Conservation (phyloP, 805 yeast genomes). For the Candida caryicola region DNA sequence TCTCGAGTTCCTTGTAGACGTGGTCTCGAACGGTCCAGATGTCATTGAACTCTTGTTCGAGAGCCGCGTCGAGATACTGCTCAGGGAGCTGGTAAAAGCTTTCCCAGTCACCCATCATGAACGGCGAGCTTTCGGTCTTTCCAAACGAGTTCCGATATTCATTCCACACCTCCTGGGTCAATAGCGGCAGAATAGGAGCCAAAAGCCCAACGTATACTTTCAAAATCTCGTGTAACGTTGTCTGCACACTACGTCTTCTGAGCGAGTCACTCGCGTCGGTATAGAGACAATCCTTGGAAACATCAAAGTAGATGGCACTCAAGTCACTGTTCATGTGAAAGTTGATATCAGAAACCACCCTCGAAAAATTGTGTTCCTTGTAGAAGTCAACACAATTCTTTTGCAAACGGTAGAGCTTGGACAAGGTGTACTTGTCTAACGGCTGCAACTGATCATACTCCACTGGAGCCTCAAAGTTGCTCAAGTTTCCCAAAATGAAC, state of each 20-base stretch:
- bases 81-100: slow-evolving; percentile 30
- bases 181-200: slow-evolving; percentile 78
- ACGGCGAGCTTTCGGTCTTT: slow-evolving; percentile 39
- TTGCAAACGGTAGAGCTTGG: slow-evolving; percentile 50
- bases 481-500: slow-evolving; percentile 76
- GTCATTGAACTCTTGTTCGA: slow-evolving; percentile 44
- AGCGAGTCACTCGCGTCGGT: slow-evolving; percentile 53
- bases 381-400: slow-evolving; percentile 43
- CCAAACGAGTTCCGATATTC: slow-evolving; percentile 39
- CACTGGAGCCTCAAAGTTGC: slow-evolving; percentile 38
- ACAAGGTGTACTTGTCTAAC: slow-evolving; percentile 63
- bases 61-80: slow-evolving; percentile 26
- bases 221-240: slow-evolving; percentile 60
- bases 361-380: slow-evolving; percentile 60
- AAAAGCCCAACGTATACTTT: slow-evolving; percentile 62
- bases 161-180: slow-evolving; percentile 88
- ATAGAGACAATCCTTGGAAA: slow-evolving; percentile 81
- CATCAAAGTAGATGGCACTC: slow-evolving; percentile 83
- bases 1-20: slow-evolving; percentile 53
- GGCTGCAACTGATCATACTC: slow-evolving; percentile 32
- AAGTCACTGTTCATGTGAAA: slow-evolving; percentile 71
- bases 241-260: slow-evolving; percentile 59
- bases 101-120: slow-evolving; percentile 43
- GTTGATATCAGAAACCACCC: slow-evolving; percentile 64
- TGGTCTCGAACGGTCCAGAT: slow-evolving; percentile 49